phyloP scores from a whole-genome alignment of 768 basidiomycete genomes.

The Kwoniella sp. region DNA sequence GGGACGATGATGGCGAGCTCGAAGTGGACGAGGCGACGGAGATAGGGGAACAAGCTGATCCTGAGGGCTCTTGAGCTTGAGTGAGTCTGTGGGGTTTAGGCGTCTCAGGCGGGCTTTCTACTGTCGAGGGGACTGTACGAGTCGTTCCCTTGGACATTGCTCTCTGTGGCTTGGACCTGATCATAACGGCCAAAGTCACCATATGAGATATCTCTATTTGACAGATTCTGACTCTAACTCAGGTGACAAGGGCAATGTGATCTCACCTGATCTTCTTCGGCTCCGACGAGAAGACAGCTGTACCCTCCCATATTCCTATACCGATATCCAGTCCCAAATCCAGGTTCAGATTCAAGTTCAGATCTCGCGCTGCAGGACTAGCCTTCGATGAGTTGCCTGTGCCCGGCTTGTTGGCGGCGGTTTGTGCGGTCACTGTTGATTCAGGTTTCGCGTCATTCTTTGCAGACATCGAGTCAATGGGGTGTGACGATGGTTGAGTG shows the following conservation, averaged over 20 bases:
- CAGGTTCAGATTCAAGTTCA: neutral
- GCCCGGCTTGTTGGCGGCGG: neutral
- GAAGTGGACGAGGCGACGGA: constrained; percentile 29
- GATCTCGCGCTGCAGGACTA: neutral
- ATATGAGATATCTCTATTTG: too few relatives aligned
- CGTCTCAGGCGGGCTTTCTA: neutral
- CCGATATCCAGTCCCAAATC: constrained; percentile 1
- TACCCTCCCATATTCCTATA: constrained; percentile 20
- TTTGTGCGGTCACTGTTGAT: neutral
- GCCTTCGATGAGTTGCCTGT: neutral
- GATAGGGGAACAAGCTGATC: constrained; percentile 24
- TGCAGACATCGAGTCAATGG: too few relatives aligned
- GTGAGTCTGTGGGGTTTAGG: neutral
- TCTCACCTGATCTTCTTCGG: constrained; percentile 6
- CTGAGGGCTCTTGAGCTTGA: neutral
- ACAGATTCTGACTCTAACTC: too few relatives aligned
- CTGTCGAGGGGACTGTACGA: too few relatives aligned
- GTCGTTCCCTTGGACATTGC: too few relatives aligned
- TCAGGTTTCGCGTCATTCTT: too few relatives aligned
- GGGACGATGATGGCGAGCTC: constrained; percentile 7
- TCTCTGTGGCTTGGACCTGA: too few relatives aligned
- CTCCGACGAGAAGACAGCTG: constrained; percentile 14
- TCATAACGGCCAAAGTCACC: too few relatives aligned
- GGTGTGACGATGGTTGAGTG: too few relatives aligned
- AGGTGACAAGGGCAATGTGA: too few relatives aligned